Evolutionary conservation across 352 stramenopile genomes (phyloP).

Genomic region (Phytophthora palmivora): DNA sequence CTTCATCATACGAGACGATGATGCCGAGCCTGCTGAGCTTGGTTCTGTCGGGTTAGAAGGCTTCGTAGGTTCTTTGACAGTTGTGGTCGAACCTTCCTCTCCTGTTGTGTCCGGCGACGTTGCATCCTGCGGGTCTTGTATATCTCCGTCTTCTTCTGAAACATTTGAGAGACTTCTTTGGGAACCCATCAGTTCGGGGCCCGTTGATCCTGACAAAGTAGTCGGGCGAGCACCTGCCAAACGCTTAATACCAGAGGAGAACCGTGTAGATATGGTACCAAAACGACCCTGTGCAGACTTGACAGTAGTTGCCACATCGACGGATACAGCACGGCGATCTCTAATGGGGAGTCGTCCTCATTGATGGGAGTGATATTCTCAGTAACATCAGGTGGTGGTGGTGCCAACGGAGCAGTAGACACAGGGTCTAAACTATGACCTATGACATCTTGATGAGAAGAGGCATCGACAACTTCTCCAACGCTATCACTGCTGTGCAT

Average conservation of each 20-base stretch:
- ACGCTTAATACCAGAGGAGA: conserved; percentile 72
- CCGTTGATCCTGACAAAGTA: conserved; percentile 29
- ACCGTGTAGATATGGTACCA: conserved; percentile 75
- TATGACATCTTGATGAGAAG: conserved; percentile 28
- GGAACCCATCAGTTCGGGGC: conserved; percentile 18
- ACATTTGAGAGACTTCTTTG: conserved; percentile 39
- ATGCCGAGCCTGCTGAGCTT: conserved; percentile 15
- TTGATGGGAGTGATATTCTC: conserved; percentile 12
- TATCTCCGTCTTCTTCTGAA: conserved; percentile 31
- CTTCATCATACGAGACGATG: conserved; percentile 38
- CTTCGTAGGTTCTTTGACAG: conserved; percentile 25
- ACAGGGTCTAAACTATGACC: conserved; percentile 31
- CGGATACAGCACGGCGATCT: conserved; percentile 45
- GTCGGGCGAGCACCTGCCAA: conserved; percentile 42
- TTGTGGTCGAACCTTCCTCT: conserved; percentile 19
- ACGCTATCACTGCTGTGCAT: conserved; percentile 50
- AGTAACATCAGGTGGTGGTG: conserved; percentile 23
- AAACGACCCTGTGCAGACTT: conserved; percentile 72
- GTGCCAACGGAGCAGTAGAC: conserved; percentile 29
- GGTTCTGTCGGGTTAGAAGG: conserved; percentile 29
- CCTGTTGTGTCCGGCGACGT: conserved; percentile 25
- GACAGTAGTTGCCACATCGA: conserved; percentile 62
- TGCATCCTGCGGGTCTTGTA: conserved; percentile 27
- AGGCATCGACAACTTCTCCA: conserved; percentile 40
- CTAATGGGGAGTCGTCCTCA: conserved; percentile 23